These are phyloP conservation scores for Erythrophleum ivorense DNA, from an alignment of 331 rosid genomes.

Conservation along the genomic window DNA sequence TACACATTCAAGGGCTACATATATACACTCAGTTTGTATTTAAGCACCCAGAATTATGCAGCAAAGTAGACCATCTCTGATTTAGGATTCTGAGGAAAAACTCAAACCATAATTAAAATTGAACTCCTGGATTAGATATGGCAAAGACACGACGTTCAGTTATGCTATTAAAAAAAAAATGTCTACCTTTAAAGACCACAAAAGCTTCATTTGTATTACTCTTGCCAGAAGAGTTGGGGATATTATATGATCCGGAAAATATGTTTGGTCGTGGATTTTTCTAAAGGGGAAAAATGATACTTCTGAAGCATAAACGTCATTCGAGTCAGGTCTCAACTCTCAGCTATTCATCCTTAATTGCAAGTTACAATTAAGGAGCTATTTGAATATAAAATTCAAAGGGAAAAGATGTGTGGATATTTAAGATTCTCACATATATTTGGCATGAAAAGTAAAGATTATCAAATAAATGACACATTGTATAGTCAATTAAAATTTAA, in stretches of 20 bases:
- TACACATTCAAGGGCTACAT: neutral
- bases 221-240: no score
- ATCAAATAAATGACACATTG: no score
- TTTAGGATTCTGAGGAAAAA: neutral
- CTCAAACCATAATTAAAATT: neutral
- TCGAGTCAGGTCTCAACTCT: neutral
- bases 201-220: no score
- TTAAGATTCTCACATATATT: no score
- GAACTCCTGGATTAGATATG: neutral
- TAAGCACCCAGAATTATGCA: neutral
- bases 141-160: neutral
- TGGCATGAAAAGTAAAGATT: neutral
- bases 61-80: neutral
- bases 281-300: no score
- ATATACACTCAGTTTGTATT: neutral
- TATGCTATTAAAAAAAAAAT: neutral
- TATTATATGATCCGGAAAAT: no score
- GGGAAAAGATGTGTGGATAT: neutral
- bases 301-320: no score
- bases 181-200: no score
- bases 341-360: neutral
- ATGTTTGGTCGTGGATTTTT: no score
- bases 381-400: no score
- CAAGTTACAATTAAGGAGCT: neutral
- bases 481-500: no score